Conservation (phyloP, 306 rosid species). For the Phaseolus lunatus region DNA sequence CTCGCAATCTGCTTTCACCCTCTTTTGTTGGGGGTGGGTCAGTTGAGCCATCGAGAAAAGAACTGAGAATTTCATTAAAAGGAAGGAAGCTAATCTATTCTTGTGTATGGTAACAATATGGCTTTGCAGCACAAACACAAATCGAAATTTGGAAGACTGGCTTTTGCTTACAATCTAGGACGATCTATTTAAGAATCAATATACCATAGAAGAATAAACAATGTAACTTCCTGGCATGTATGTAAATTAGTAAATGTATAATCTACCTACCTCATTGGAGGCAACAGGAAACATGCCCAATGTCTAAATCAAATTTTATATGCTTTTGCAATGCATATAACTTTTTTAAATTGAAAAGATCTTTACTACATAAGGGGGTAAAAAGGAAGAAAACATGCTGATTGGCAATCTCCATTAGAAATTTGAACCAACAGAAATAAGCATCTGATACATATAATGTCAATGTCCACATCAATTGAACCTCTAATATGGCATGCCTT, state of each 20-base stretch:
- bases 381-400: background rate
- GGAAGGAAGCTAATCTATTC: constrained; percentile 12
- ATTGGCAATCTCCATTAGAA: background rate
- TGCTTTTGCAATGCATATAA: background rate
- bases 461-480: background rate
- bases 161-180: background rate
- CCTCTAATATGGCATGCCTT: background rate
- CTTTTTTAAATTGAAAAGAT: background rate
- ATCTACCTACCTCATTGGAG: background rate
- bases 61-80: constrained; percentile 2
- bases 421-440: background rate
- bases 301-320: background rate
- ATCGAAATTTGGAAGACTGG: background rate
- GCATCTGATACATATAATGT: background rate
- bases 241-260: background rate
- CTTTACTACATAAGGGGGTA: background rate
- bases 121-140: background rate
- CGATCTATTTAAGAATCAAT: background rate
- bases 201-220: background rate
- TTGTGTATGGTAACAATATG: constrained; percentile 2
- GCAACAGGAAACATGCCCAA: background rate
- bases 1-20: background rate
- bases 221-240: background rate
- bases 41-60: constrained; percentile 8
- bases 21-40: background rate